phyloP scores from a whole-genome alignment of 2,329 filamentous ascomycete species.

The Botryotinia calthae region DNA sequence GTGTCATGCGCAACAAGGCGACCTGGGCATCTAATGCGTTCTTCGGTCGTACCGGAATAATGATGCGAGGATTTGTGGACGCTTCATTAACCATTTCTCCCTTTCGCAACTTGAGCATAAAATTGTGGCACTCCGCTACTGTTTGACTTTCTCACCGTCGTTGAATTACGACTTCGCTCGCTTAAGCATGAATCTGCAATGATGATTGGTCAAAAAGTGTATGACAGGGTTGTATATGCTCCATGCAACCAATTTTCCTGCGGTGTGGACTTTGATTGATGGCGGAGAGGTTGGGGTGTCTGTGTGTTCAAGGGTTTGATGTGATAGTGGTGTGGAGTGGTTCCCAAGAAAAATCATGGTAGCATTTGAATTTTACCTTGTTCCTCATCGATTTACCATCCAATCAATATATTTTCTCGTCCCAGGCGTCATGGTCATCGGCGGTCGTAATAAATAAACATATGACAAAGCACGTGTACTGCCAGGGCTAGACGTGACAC shows the following conservation, averaged over 20 bases:
- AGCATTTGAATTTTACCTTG: conserved; percentile 1
- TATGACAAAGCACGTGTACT: conserved; percentile 35
- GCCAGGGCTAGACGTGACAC: conserved; percentile 32
- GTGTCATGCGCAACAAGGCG: conserved; percentile 21
- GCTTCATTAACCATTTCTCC: conserved; percentile 5
- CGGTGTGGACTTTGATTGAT: conserved; percentile 24
- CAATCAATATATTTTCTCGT: conserved; percentile 10
- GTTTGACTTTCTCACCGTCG: conserved; percentile 23
- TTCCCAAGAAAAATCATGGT: conserved; percentile 11
- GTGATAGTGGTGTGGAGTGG: conserved; percentile 20
- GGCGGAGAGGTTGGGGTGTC: conserved; percentile 20
- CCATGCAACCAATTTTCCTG: conserved; percentile 23
- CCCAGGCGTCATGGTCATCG: conserved; percentile 14
- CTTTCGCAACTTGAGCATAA: conserved; percentile 1
- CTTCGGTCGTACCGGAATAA: conserved; percentile 17
- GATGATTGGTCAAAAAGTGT: conserved; percentile 20
- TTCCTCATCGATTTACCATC: not conserved
- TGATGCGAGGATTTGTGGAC: conserved; percentile 5
- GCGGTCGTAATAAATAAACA: conserved; percentile 31
- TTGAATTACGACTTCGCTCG: conserved; percentile 20
- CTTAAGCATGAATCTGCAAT: conserved; percentile 16
- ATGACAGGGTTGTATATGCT: conserved; percentile 17
- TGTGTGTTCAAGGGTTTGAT: conserved; percentile 8
- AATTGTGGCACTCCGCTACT: conserved; percentile 12
- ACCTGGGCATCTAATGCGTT: conserved; percentile 10